Evolutionary conservation across 1,284 basidiomycete species (phyloP), one percentile per base, ranked within the genome.

Genomic region (Peniophora sp.): DNA sequence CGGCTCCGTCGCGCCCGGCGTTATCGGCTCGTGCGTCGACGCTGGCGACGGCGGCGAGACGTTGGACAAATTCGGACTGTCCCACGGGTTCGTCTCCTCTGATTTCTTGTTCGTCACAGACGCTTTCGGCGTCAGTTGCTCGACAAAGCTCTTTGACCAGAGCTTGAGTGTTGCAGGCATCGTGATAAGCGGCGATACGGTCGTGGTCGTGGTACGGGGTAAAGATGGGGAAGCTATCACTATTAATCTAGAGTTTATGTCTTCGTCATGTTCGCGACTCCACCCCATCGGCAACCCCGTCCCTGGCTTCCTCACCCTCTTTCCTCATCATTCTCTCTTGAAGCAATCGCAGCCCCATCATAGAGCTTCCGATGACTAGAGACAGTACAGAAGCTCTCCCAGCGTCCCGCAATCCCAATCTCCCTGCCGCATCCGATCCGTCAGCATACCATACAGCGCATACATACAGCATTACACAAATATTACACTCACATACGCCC

Each of bases 101-200:
- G 47, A 38, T 20, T 50, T 73, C 54, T 70, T 66, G 53, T 74
- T 72, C 17, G 32, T 17, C 49, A 71, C 66, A 52, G 61, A 71
- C 11, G 80, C 79, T 56, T 78, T 76, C 36, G 89, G 88, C 1
- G 89, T 92, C 45, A 85, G 77, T 67, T 89, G 85, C 58, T 83
- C 84, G 56, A 81, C 69, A 38, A 76, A 71, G 44, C 74, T 69
- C 2, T 82, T 77, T 83, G 83, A 87, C 16, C 23, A 20, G 55
- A 85, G 70, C 63, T 81, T 83, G 59, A 88, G 72, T 80, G 86
- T 86, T 48, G 60, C 62, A 55, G 58, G 17, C 47, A 56, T 35
- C 56, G 58, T 50, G 54, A 59, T 45, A 59, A 55, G 44, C 56
- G 59, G 10, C 25, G 58, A 49, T 45, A 49, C 25, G 55, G 56